These are phyloP conservation scores for Tulasnella sp. DNA, from an alignment of 768 basidiomycete genomes.

Conservation along the genomic window DNA sequence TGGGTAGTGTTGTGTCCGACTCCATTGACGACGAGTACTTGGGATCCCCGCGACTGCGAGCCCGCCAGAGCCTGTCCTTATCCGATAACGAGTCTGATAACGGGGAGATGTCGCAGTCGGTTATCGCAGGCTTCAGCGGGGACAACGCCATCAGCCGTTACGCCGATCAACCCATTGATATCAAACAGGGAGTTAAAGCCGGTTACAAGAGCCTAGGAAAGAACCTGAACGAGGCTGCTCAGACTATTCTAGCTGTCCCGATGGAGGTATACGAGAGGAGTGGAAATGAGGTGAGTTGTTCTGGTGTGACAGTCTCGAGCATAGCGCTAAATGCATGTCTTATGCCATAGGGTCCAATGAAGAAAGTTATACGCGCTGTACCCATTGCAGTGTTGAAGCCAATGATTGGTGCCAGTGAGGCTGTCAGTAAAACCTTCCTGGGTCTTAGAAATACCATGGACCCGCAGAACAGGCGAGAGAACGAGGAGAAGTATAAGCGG, in stretches of 20 bases:
- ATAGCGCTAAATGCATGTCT: background rate
- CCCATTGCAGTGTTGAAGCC: constrained; percentile 95
- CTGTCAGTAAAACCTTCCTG: constrained; percentile 87
- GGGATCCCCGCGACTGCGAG: background rate
- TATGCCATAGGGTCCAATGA: constrained; percentile 66
- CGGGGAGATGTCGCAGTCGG: constrained; percentile 8
- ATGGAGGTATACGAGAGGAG: constrained; percentile 98
- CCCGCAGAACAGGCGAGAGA: constrained; percentile 68
- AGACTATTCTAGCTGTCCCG: constrained; percentile 95
- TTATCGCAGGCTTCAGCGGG: constrained; percentile 33
- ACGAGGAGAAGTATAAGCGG: constrained; percentile 90
- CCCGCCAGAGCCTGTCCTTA: constrained; percentile 13
- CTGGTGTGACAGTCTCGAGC: background rate
- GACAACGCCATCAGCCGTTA: constrained; percentile 63
- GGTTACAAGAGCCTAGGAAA: constrained; percentile 82
- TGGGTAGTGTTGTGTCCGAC: constrained; percentile 54
- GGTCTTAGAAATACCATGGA: constrained; percentile 91
- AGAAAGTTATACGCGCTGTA: constrained; percentile 90
- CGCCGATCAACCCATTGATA: constrained; percentile 76
- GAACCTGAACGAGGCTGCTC: constrained; percentile 88
- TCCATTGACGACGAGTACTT: constrained; percentile 35
- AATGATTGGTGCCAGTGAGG: constrained; percentile 96
- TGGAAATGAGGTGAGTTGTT: constrained; percentile 62
- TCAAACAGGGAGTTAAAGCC: constrained; percentile 77
- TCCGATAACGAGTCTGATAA: constrained; percentile 19